Base-by-base conservation (phyloP, 2,329 filamentous ascomycete genomes). In the Fusarium subglutinans region DNA sequence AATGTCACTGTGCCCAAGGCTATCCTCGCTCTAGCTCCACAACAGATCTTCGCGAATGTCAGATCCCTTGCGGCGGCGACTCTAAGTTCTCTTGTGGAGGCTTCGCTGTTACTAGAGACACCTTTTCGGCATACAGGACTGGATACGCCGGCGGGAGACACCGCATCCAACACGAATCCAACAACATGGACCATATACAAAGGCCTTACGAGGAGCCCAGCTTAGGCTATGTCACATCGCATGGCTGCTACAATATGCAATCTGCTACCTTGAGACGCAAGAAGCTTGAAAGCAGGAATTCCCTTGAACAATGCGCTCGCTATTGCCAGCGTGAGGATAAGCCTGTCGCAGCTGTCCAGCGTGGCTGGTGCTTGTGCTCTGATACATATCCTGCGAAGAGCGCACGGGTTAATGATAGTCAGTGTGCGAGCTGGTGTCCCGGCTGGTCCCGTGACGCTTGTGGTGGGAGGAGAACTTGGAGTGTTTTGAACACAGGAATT, bases 161-260 rank as follows among this genome's bases (percentile, higher is more conserved):
- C 35, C 44, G 35, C 10, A 28, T 60, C n/a, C 35, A 24, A 7
- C 12, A 40, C 1, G 51, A 43, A n/a, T 22, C 48, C 4, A 22
- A 28, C 24, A n/a, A 37, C 43, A 38, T 5, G 18, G 20, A 1
- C 6, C 38, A 24, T 35, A 5, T 15, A 10, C 53, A 45, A 20
- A 59, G 9, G 20, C 47, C 50, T 28, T 40, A 17, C 10, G 7
- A 12, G 9, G 20, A 17, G 2, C 47, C 56, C 0, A 11, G 30
- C 3, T 14, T 15, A 14, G 13, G 24, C 7, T 3, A 13, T 9
- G 13, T 7, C 2, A 59, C 64, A 10, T 61, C 43, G 3, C 65
- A 66, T 24, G 65, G 69, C 15, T 72, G 70, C 59, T 72, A 54
- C 24, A 59, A 11, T 3, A 11, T 30, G 6, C 17, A 15, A 1